Evolutionary conservation across 2,329 filamentous ascomycete species (phyloP).

Genomic region (Lasiodiplodia sp.): DNA sequence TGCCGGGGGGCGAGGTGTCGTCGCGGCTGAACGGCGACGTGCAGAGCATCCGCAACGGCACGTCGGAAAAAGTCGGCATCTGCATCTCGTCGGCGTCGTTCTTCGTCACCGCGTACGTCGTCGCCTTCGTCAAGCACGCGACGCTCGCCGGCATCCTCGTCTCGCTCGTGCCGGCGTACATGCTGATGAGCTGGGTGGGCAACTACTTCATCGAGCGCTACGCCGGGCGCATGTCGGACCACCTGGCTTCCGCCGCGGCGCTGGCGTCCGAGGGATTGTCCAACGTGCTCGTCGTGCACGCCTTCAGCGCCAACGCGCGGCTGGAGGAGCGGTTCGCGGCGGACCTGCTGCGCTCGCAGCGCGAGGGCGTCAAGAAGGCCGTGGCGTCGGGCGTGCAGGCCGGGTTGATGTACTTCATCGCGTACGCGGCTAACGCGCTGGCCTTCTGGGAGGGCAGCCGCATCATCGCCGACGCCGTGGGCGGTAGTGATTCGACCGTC

Average conservation of each 20-base stretch:
- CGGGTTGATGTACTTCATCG: slow-evolving; percentile 71
- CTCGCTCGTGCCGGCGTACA: slow-evolving; percentile 68
- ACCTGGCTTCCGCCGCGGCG: slow-evolving; percentile 65
- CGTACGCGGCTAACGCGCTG: slow-evolving; percentile 70
- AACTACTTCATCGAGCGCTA: slow-evolving; percentile 63
- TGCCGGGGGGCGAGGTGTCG: slow-evolving; percentile 68
- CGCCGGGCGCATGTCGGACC: slow-evolving; percentile 57
- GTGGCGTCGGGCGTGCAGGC: slow-evolving; percentile 64
- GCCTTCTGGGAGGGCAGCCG: slow-evolving; percentile 73
- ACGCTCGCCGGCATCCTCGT: slow-evolving; percentile 70
- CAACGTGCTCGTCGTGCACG: slow-evolving; percentile 68
- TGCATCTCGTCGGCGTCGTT: slow-evolving; percentile 68
- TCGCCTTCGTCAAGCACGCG: slow-evolving; percentile 71
- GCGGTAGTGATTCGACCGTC: slow-evolving; percentile 35
- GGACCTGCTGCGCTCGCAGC: slow-evolving; percentile 59
- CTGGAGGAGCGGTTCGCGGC: slow-evolving; percentile 67
- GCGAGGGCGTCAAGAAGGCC: slow-evolving; percentile 65
- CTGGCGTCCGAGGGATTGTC: slow-evolving; percentile 69
- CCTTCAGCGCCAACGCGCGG: slow-evolving; percentile 66
- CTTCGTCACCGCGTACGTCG: slow-evolving; percentile 71
- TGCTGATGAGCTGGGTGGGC: slow-evolving; percentile 65
- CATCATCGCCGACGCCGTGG: slow-evolving; percentile 57
- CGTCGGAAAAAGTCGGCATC: slow-evolving; percentile 74
- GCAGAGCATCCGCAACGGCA: slow-evolving; percentile 70
- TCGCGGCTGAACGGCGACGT: slow-evolving; percentile 71